A percentile compares a stretch with the other conserved stretches of the same genome.
phyloP scores from a whole-genome alignment of 495 filamentous ascomycete species.

The Cenococcum geophilum region DNA sequence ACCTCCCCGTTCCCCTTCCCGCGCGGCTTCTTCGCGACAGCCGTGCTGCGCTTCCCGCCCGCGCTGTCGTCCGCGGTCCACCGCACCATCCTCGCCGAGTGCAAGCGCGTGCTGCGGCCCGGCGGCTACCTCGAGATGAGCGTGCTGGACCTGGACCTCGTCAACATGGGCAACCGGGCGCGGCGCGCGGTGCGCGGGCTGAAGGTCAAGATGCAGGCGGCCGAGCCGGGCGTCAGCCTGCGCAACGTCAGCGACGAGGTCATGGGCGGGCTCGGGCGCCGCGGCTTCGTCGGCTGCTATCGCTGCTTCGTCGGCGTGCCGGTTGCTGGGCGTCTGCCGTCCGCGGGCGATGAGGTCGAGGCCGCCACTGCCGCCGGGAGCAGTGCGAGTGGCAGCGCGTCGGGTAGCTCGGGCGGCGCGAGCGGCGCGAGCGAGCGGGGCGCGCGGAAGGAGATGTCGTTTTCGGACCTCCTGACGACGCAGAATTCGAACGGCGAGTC shows the following conservation, averaged over 20 bases:
- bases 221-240: conserved; percentile 57
- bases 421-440: conserved; percentile 8
- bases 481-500: conserved; percentile 5
- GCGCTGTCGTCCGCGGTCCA: conserved; percentile 68
- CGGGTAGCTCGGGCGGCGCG: conserved; percentile 12
- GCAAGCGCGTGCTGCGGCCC: conserved; percentile 81
- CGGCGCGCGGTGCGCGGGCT: conserved; percentile 69
- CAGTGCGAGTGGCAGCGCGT: conserved; percentile 23
- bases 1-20: conserved; percentile 77
- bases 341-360: conserved; percentile 23
- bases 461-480: conserved; percentile 33
- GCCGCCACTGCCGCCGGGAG: conserved; percentile 20
- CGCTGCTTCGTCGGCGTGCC: conserved; percentile 86
- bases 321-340: conserved; percentile 63
- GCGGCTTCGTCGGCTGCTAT: conserved; percentile 79
- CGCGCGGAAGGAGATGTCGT: conserved; percentile 28
- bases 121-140: conserved; percentile 69
- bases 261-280: conserved; percentile 64
- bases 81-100: conserved; percentile 75
- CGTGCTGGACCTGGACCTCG: conserved; percentile 40
- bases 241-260: conserved; percentile 73
- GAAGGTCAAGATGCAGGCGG: conserved; percentile 66
- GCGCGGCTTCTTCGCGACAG: conserved; percentile 72
- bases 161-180: conserved; percentile 52
- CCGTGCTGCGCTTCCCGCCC: conserved; percentile 83